Percentiles rank a stretch among this genome's conserved stretches.
These are phyloP conservation scores for Rhinocladiella similis DNA, from an alignment of 2,329 filamentous ascomycete species.

Conservation along the genomic window DNA sequence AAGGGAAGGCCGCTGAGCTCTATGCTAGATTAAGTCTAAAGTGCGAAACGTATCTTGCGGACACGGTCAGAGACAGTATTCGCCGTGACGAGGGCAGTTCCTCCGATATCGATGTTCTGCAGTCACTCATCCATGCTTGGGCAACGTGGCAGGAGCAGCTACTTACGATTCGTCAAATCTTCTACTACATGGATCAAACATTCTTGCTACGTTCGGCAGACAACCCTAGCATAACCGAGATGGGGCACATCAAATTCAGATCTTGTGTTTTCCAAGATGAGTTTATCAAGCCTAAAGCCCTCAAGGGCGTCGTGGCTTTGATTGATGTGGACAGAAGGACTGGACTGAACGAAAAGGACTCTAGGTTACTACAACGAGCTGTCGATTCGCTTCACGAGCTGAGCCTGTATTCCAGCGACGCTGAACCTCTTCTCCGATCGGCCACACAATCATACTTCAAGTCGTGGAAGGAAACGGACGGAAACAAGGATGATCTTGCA, in stretches of 20 bases:
- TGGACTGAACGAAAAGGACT: conserved; percentile 57
- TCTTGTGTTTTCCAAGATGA: conserved; percentile 57
- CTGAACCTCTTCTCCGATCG: conserved; percentile 74
- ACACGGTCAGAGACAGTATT: conserved; percentile 59
- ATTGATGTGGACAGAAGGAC: conserved; percentile 69
- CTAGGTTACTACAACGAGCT: conserved; percentile 67
- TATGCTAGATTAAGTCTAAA: conserved; percentile 65
- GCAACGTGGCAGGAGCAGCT: conserved; percentile 74
- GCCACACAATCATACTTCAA: conserved; percentile 68
- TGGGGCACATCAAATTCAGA: conserved; percentile 75
- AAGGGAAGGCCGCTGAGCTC: conserved; percentile 68
- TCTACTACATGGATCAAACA: conserved; percentile 90
- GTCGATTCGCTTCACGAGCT: conserved; percentile 85
- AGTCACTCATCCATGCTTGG: conserved; percentile 66
- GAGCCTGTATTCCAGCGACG: conserved; percentile 73
- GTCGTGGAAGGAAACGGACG: conserved; percentile 68
- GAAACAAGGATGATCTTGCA: conserved; percentile 62
- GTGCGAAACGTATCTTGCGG: conserved; percentile 64
- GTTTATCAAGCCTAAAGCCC: conserved; percentile 53
- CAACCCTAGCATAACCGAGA: conserved; percentile 72
- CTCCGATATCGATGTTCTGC: conserved; percentile 65
- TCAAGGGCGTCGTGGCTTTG: conserved; percentile 74
- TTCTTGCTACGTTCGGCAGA: conserved; percentile 76
- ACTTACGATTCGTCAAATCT: conserved; percentile 79
- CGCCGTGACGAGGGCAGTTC: conserved; percentile 54